Conservation (phyloP, 2,329 filamentous ascomycete species). For the Hypoxylon sp. region DNA sequence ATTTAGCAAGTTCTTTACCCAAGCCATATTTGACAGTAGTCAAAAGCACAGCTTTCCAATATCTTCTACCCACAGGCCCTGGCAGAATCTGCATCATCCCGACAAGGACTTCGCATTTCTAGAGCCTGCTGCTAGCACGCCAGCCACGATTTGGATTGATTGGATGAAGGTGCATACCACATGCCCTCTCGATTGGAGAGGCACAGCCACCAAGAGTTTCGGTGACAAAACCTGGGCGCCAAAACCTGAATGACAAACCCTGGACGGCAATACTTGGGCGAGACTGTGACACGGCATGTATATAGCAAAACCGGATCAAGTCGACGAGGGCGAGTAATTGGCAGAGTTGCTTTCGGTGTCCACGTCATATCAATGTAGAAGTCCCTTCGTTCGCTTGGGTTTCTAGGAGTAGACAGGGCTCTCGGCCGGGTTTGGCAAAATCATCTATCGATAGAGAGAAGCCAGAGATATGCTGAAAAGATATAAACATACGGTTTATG, state of each 20-base stretch:
- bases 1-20: not conserved
- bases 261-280: slow-evolving; percentile 7
- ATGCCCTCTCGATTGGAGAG: not conserved
- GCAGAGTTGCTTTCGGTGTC: not conserved
- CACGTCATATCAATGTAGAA: not conserved
- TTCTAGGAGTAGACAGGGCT: not conserved
- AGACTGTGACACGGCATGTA: slow-evolving; percentile 6
- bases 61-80: not conserved
- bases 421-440: slow-evolving; percentile 16
- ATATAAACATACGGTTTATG: not conserved
- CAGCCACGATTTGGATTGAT: slow-evolving; percentile 9
- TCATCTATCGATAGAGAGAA: not conserved
- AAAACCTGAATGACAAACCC: slow-evolving; percentile 23
- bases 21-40: not conserved
- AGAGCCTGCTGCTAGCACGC: slow-evolving; percentile 31
- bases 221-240: slow-evolving; percentile 33
- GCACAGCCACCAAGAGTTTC: slow-evolving; percentile 1
- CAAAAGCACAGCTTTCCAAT: not conserved
- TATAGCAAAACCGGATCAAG: slow-evolving; percentile 15
- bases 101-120: not conserved
- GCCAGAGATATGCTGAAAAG: not conserved
- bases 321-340: not conserved
- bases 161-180: slow-evolving; percentile 16
- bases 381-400: not conserved
- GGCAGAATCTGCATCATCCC: not conserved